Conservation (phyloP, 306 rosid genomes). For the Malus asiatica region DNA sequence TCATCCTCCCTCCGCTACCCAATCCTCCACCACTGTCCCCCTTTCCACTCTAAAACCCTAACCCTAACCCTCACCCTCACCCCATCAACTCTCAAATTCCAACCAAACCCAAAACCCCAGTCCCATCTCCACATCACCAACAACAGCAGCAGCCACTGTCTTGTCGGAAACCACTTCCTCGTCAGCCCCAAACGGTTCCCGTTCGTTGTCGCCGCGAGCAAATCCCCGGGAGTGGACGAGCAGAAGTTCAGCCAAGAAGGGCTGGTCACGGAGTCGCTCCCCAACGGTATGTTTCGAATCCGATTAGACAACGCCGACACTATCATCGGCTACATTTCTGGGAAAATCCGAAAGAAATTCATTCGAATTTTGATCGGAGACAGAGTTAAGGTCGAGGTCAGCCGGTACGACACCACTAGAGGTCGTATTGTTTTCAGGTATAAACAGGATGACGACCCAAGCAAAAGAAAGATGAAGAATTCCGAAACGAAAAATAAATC, state of each 20-base stretch:
- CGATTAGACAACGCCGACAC: conserved; percentile 40
- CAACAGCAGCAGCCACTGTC: background rate
- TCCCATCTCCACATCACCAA: background rate
- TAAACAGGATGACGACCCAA: conserved; percentile 16
- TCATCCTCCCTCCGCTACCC: background rate
- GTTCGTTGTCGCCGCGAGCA: conserved; percentile 16
- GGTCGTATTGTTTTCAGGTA: conserved; percentile 42
- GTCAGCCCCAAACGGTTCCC: background rate
- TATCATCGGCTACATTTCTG: conserved; percentile 48
- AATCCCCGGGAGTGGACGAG: conserved; percentile 31
- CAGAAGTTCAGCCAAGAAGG: conserved; percentile 47
- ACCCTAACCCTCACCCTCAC: background rate
- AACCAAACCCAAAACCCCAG: background rate
- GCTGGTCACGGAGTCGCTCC: conserved; percentile 40
- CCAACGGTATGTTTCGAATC: conserved; percentile 50
- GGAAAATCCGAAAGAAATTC: conserved; percentile 49
- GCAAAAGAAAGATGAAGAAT: background rate
- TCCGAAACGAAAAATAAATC: background rate
- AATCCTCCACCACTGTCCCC: background rate
- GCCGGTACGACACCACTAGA: conserved; percentile 43
- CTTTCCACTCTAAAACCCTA: conserved; percentile 6
- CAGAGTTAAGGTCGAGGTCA: conserved; percentile 50
- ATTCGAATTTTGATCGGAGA: conserved; percentile 50
- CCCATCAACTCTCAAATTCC: background rate
- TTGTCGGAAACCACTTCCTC: background rate